Conservation (phyloP, 495 filamentous ascomycete genomes). For the Penicillium taxi region DNA sequence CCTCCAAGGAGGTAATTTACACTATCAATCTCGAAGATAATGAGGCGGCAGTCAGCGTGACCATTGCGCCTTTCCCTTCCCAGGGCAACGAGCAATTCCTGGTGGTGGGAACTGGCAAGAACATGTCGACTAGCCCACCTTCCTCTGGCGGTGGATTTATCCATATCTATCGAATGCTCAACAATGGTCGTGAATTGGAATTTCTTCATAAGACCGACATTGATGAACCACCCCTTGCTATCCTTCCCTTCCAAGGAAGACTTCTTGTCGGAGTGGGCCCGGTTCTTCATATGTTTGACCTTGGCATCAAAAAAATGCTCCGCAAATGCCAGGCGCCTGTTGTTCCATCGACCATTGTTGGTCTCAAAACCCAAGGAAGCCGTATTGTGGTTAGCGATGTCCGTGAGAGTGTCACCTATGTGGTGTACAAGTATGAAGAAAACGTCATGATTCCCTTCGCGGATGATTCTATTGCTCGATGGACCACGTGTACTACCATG, state of each 20-base stretch:
- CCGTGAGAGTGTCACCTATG: conserved; percentile 80
- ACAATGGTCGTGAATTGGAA: conserved; percentile 76
- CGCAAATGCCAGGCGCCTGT: conserved; percentile 81
- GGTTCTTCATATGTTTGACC: conserved; percentile 77
- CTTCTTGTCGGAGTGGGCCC: conserved; percentile 77
- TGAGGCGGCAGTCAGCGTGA: conserved; percentile 82
- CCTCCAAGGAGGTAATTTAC: conserved; percentile 61
- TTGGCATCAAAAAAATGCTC: conserved; percentile 83
- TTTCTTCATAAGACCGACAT: conserved; percentile 95
- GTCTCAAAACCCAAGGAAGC: conserved; percentile 82
- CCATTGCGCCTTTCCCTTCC: conserved; percentile 72
- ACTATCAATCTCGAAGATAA: conserved; percentile 80
- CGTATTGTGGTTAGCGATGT: conserved; percentile 89
- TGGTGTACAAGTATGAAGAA: conserved; percentile 87
- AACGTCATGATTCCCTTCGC: conserved; percentile 87
- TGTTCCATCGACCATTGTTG: conserved; percentile 73
- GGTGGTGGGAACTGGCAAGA: conserved; percentile 86
- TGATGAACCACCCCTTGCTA: conserved; percentile 78
- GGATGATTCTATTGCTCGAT: conserved; percentile 81
- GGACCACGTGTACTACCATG: conserved; percentile 83
- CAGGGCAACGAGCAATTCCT: conserved; percentile 87
- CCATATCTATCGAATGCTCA: conserved; percentile 85
- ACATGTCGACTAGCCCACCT: conserved; percentile 70
- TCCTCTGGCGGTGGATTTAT: conserved; percentile 73
- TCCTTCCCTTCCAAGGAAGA: conserved; percentile 86